These are phyloP conservation scores for Ceratobasidium sp. DNA, from an alignment of 1,284 basidiomycete genomes.

Conservation along the genomic window DNA sequence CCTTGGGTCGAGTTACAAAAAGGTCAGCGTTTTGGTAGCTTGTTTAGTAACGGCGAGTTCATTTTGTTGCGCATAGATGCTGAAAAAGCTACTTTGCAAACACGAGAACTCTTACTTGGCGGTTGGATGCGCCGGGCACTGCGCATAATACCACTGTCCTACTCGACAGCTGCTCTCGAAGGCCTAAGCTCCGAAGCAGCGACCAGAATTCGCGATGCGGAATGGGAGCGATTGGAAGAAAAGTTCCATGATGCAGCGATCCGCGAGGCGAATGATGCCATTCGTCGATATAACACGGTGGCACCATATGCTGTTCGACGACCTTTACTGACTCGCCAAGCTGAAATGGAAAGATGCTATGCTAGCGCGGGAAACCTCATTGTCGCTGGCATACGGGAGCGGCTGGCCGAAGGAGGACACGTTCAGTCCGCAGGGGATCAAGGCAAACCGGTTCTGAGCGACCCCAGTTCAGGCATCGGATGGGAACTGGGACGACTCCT, in stretches of 20 bases:
- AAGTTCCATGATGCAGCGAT: constrained; percentile 78
- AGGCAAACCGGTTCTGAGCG: background rate
- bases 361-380: constrained; percentile 60
- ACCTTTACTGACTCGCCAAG: constrained; percentile 67
- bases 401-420: constrained; percentile 2
- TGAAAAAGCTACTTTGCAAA: constrained; percentile 41
- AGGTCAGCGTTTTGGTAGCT: constrained; percentile 52
- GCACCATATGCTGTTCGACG: constrained; percentile 81
- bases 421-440: background rate
- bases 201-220: constrained; percentile 70
- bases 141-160: constrained; percentile 66
- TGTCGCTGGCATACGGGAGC: constrained; percentile 23
- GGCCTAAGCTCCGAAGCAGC: constrained; percentile 64
- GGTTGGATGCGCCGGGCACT: constrained; percentile 78
- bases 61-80: constrained; percentile 42
- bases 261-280: constrained; percentile 77
- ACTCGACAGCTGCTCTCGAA: constrained; percentile 55
- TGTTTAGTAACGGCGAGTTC: constrained; percentile 38
- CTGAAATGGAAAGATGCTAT: constrained; percentile 72
- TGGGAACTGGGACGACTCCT: constrained; percentile 19
- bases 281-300: constrained; percentile 82
- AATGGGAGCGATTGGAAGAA: constrained; percentile 79
- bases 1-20: constrained; percentile 91
- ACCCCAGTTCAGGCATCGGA: background rate
- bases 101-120: constrained; percentile 25